Base-by-base conservation (phyloP, 2,329 filamentous ascomycete genomes). In the Alternaria sp. region DNA sequence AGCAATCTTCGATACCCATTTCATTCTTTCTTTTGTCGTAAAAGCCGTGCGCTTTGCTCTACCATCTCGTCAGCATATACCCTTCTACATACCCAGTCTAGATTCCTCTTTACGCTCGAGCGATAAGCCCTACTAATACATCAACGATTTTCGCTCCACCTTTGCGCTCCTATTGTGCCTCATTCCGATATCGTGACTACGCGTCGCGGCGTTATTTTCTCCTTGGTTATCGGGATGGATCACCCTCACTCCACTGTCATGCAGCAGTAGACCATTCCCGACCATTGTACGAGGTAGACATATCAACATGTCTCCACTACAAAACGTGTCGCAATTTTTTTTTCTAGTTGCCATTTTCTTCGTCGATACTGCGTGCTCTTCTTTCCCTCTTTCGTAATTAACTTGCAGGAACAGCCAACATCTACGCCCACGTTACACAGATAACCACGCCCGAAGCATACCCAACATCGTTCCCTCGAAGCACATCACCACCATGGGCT, bases 261-360 rank as follows among this genome's bases (percentile, higher is more conserved):
- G 49, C 39, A 37, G 52, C 61, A 52, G 61, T 50, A 55, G 58
- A 57, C 33, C 34, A 51, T 67, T 62, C 42, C 61, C 58, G 56
- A 31, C 29, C 29, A 45, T 34, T 26, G 49, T 24, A 36, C 51
- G 36, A 52, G 41, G 45, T 17, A 42, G 45, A 21, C 24, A 44
- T 48, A 56, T 52, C 52, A 42, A 21, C 17, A 55, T 52, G 48
- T 41, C 36, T 40, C 51, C 39, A 44, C 53, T 44, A 17, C 40
- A 31, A 29, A n/a, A 51, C 28, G 41, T 44, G 45, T 56, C 29
- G 44, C 17, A 31, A 26, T 5, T 50, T 39, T 54, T 50, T 39
- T 51, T 33, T 26, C 37, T 46, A 33, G 28, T 46, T 37, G 28
- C 41, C 5, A 8, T 52, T 5, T 52, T n/a, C 34, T 26, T 28